Evolutionary conservation across 192 early-diverging fungal species (phyloP).

Genomic region (Mortierella hygrophila): DNA sequence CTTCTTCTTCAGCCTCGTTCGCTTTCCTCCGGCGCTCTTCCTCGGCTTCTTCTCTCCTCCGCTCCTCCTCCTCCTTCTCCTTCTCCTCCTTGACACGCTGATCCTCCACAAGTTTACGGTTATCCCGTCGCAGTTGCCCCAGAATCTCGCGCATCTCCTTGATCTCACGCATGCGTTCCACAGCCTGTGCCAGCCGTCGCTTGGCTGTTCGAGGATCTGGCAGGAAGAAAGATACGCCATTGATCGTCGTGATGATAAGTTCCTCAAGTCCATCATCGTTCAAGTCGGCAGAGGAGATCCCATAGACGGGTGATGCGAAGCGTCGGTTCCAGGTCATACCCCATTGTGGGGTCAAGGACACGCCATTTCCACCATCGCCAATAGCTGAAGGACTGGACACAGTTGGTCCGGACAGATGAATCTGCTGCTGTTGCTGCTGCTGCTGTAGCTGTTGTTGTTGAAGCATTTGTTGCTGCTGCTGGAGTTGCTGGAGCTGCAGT

Average conservation of each 20-base stretch:
- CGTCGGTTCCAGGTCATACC: constrained; percentile 65
- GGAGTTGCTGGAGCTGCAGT: not conserved
- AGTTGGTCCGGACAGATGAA: not conserved
- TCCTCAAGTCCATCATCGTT: constrained; percentile 69
- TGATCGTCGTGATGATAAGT: constrained; percentile 64
- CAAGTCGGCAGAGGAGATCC: constrained; percentile 61
- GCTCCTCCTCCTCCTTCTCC: not conserved
- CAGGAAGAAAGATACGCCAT: constrained; percentile 65
- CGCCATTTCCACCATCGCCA: not conserved
- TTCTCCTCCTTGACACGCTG: not conserved
- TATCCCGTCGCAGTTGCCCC: constrained; percentile 26
- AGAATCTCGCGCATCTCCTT: constrained; percentile 57
- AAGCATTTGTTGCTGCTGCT: not conserved
- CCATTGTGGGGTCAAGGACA: constrained; percentile 9
- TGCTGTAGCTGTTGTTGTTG: not conserved
- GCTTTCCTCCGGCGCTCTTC: constrained; percentile 7
- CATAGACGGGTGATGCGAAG: constrained; percentile 69
- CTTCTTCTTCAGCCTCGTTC: not conserved
- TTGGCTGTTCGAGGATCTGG: constrained; percentile 61
- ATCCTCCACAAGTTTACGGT: constrained; percentile 7
- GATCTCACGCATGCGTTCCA: constrained; percentile 57
- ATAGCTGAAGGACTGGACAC: not conserved
- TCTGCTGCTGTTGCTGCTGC: not conserved
- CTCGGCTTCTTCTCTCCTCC: not conserved
- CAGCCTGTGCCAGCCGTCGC: constrained; percentile 35